A percentile compares a stretch with the other conserved stretches of the same genome.
Evolutionary conservation across 148 eudicot genomes (phyloP).

Genomic region (Rhododendron ferrugineum): DNA sequence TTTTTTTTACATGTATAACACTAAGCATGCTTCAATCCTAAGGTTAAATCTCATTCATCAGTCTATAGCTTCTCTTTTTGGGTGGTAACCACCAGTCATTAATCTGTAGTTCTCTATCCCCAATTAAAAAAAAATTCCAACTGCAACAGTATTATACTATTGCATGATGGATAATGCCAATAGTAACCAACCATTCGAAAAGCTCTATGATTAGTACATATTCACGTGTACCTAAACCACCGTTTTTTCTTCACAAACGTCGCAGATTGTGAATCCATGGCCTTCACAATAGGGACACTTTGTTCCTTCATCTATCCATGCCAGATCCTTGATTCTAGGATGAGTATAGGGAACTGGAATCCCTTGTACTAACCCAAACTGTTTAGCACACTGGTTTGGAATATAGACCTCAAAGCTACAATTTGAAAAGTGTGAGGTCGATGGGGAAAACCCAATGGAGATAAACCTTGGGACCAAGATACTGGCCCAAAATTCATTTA

Average conservation of each 20-base stretch:
- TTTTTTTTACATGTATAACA: background rate
- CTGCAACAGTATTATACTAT: background rate
- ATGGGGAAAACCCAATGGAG: too few relatives aligned
- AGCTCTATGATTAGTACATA: background rate
- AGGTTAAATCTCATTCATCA: background rate
- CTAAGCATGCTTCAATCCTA: background rate
- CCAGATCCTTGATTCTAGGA: too few relatives aligned
- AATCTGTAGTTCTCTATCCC: background rate
- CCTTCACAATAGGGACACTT: slow-evolving; percentile 95
- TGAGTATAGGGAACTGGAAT: too few relatives aligned
- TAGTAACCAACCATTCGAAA: background rate
- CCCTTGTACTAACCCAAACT: too few relatives aligned
- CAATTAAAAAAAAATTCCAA: background rate
- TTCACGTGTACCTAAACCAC: slow-evolving; percentile 4
- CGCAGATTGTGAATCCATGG: slow-evolving; percentile 59
- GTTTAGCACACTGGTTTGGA: too few relatives aligned
- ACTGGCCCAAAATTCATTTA: too few relatives aligned
- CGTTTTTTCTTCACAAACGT: slow-evolving; percentile 54
- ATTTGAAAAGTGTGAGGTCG: too few relatives aligned
- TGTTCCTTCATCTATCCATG: too few relatives aligned
- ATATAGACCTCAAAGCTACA: too few relatives aligned
- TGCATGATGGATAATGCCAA: background rate
- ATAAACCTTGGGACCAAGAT: too few relatives aligned
- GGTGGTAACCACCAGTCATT: background rate
- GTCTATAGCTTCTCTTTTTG: background rate